A percentile compares a stretch with the other conserved stretches of the same genome.
Conservation (phyloP, 768 basidiomycete genomes). For the Gyrodon lividus region DNA sequence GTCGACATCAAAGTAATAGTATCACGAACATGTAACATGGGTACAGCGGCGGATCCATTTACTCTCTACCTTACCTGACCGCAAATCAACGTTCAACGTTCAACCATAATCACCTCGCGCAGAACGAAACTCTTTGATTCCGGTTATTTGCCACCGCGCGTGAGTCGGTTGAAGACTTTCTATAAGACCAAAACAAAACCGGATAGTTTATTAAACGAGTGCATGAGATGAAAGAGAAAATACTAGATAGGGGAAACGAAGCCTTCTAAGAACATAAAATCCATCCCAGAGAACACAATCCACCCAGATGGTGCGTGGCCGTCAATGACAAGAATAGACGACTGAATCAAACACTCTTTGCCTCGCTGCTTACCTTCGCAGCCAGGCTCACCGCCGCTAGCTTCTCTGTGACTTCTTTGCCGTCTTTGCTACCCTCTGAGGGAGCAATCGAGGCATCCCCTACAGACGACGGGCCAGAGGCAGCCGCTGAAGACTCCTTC, state of each 20-base stretch:
- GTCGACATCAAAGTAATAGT: neutral
- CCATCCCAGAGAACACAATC: neutral
- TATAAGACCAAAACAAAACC: constrained; percentile 15
- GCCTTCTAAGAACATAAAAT: neutral
- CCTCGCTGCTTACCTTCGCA: constrained; percentile 29
- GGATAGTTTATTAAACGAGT: constrained; percentile 23
- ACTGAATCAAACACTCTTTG: constrained; percentile 14
- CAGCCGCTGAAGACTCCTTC: constrained; percentile 4
- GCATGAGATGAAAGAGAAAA: neutral
- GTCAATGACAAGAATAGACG: neutral
- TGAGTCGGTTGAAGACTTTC: constrained; percentile 29
- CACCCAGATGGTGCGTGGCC: constrained; percentile 1
- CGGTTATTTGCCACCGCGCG: constrained; percentile 22
- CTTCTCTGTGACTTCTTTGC: constrained; percentile 28
- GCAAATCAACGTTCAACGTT: neutral
- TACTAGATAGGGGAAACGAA: constrained; percentile 3
- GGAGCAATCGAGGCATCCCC: neutral
- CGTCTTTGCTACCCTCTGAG: constrained; percentile 16
- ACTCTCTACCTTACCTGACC: neutral
- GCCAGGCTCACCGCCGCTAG: constrained; percentile 25
- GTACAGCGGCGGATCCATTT: neutral
- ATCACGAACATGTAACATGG: neutral
- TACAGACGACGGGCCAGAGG: neutral
- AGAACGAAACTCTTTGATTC: neutral
- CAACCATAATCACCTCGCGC: neutral